phyloP scores from a whole-genome alignment of 805 yeast genomes.

The Debaryomyces hansenii region DNA sequence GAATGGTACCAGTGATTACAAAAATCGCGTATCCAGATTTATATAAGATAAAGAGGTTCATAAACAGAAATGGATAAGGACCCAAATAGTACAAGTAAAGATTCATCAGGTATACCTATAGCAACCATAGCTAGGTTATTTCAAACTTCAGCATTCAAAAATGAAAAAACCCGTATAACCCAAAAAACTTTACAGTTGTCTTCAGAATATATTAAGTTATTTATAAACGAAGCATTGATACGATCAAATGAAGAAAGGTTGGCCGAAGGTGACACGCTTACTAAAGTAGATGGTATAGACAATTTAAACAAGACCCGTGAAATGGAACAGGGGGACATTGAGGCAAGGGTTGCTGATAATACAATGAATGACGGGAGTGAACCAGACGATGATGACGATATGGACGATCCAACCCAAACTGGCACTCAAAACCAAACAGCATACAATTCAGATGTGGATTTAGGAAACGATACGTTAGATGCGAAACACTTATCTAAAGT shows the following conservation, averaged over 20 bases:
- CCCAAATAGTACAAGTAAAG: not conserved
- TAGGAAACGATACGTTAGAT: constrained; percentile 42
- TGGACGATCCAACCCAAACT: constrained; percentile 15
- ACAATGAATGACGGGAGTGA: constrained; percentile 10
- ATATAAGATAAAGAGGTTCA: too few relatives aligned
- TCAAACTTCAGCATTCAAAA: constrained; percentile 50
- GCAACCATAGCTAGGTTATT: constrained; percentile 51
- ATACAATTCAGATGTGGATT: constrained; percentile 7
- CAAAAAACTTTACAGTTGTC: constrained; percentile 49
- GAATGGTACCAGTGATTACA: not conserved
- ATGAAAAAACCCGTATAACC: constrained; percentile 47
- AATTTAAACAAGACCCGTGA: constrained; percentile 11
- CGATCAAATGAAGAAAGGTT: constrained; percentile 55
- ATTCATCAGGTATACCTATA: not conserved
- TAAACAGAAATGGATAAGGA: not conserved
- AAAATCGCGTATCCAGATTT: not conserved
- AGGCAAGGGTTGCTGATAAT: not conserved
- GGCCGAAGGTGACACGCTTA: constrained; percentile 24
- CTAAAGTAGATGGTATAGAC: constrained; percentile 36
- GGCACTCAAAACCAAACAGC: constrained; percentile 18
- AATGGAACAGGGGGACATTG: constrained; percentile 3
- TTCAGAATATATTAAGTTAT: constrained; percentile 54
- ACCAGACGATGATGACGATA: constrained; percentile 16
- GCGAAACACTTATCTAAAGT: constrained; percentile 54
- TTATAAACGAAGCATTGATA: constrained; percentile 58